Conservation (phyloP, 2,329 filamentous ascomycete genomes). For the Cryoendolithus antarcticus region DNA sequence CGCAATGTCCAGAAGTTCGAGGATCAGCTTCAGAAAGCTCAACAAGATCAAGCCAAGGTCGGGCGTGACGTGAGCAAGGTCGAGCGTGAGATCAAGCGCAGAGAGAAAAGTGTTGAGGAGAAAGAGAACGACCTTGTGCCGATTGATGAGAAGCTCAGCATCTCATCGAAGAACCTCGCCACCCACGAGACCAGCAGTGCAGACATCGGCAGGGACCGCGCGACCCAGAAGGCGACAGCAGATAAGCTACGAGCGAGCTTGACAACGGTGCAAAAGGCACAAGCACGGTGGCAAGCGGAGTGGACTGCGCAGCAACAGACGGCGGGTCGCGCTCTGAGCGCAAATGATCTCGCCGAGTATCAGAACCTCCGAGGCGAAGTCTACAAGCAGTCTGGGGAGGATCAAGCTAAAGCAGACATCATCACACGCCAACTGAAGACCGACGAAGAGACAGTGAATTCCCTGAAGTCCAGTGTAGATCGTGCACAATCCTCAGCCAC, state of each 20-base stretch:
- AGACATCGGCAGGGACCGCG: constrained; percentile 62
- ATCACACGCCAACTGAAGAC: constrained; percentile 82
- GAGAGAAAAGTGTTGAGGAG: constrained; percentile 78
- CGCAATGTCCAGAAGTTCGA: constrained; percentile 81
- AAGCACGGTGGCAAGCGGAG: constrained; percentile 76
- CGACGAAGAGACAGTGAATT: constrained; percentile 82
- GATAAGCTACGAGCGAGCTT: constrained; percentile 71
- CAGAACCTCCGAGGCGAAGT: constrained; percentile 74
- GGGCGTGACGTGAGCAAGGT: constrained; percentile 64
- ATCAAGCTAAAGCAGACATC: constrained; percentile 73
- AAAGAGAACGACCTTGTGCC: constrained; percentile 76
- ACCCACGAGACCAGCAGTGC: constrained; percentile 56
- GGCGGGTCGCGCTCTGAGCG: constrained; percentile 74
- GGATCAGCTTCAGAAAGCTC: constrained; percentile 64
- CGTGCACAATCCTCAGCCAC: constrained; percentile 62
- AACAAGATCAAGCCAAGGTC: constrained; percentile 68
- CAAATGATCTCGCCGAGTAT: constrained; percentile 81
- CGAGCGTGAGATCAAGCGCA: constrained; percentile 74
- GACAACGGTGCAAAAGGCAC: constrained; percentile 74
- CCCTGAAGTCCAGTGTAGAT: constrained; percentile 78
- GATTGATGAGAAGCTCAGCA: constrained; percentile 79
- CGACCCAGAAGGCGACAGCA: constrained; percentile 55
- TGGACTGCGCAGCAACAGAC: constrained; percentile 76
- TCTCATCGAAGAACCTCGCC: constrained; percentile 59
- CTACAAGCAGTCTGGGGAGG: constrained; percentile 65